Evolutionary conservation across 176 grass and related monocot genomes (phyloP).

Genomic region (Avena atlantica): DNA sequence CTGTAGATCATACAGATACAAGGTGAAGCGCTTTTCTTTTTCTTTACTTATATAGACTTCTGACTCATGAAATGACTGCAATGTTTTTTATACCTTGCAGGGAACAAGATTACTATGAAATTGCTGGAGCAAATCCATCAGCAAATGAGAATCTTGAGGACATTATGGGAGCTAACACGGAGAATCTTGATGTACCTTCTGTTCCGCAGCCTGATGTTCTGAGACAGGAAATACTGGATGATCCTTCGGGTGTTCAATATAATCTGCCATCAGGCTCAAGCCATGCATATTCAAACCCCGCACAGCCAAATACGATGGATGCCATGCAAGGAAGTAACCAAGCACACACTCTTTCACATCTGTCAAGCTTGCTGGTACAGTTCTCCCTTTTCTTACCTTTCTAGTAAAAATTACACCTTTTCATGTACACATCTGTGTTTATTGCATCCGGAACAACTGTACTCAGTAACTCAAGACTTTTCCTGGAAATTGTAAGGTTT

Average conservation of each 20-base stretch:
- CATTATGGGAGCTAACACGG: conserved; percentile 61
- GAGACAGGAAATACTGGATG: conserved; percentile 65
- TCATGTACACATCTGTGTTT: not conserved
- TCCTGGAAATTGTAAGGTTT: conserved; percentile 10
- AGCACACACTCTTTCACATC: conserved; percentile 73
- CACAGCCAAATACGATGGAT: conserved; percentile 65
- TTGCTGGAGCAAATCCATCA: conserved; percentile 47
- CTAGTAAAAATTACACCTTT: conserved; percentile 24
- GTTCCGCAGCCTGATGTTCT: conserved; percentile 71
- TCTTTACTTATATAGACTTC: conserved; percentile 19
- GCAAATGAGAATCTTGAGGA: conserved; percentile 54
- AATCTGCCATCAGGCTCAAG: conserved; percentile 74
- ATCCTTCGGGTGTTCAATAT: conserved; percentile 77
- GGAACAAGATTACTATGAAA: conserved; percentile 75
- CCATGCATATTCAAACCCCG: conserved; percentile 60
- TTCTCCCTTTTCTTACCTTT: not conserved
- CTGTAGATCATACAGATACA: conserved; percentile 64
- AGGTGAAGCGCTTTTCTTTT: conserved; percentile 52
- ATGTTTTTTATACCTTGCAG: conserved; percentile 54
- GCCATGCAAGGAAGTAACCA: conserved; percentile 77
- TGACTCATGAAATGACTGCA: not conserved
- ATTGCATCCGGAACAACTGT: not conserved
- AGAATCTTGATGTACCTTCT: conserved; percentile 71
- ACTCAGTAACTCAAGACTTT: not conserved
- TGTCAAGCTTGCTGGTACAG: conserved; percentile 86